These are phyloP conservation scores for Echium plantagineum DNA, from an alignment of 257 asterid genomes.

Conservation along the genomic window DNA sequence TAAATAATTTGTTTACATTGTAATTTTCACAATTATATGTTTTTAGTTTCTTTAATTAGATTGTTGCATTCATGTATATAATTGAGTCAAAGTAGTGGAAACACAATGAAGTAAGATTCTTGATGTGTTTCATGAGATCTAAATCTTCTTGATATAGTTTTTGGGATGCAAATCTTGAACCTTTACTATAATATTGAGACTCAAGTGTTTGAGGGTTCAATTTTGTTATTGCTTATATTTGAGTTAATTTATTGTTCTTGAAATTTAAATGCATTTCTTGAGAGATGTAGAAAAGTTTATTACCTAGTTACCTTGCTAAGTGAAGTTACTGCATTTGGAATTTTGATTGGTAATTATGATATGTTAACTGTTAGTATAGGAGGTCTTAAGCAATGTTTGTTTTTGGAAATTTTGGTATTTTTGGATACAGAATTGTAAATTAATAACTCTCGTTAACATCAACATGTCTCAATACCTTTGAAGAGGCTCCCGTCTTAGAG, in stretches of 20 bases:
- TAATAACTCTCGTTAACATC: no score
- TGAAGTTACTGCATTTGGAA: no score
- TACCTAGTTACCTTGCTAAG: not conserved
- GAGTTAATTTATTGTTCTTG: not conserved
- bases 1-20: not conserved
- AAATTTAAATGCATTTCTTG: not conserved
- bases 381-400: no score
- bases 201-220: not conserved
- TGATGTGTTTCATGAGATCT: not conserved
- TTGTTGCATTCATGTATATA: not conserved
- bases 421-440: no score
- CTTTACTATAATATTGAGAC: not conserved
- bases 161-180: not conserved
- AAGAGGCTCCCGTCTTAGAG: no score
- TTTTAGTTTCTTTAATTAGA: not conserved
- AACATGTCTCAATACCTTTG: no score
- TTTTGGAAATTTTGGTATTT: no score
- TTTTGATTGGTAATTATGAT: no score
- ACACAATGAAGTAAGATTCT: not conserved
- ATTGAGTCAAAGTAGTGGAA: not conserved
- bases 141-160: not conserved
- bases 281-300: not conserved
- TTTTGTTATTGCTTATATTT: no score
- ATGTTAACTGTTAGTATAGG: no score
- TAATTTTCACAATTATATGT: not conserved